Evolutionary conservation across 495 filamentous ascomycete species (phyloP).

Genomic region (Elasticomyces elasticus): DNA sequence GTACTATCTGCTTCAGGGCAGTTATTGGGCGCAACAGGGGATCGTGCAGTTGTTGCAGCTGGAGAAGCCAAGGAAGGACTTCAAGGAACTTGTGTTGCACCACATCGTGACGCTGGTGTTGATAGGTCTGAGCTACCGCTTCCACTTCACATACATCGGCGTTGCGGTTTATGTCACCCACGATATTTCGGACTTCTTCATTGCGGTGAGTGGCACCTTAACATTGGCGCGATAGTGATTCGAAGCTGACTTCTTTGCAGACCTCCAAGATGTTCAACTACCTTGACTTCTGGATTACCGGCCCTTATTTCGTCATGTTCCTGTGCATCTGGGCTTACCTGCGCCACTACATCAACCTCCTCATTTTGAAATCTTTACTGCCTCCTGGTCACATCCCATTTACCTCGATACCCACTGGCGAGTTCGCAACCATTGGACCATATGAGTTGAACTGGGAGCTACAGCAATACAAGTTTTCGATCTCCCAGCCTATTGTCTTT

Average conservation of each 20-base stretch:
- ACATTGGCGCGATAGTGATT: background rate
- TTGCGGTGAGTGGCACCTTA: slow-evolving; percentile 58
- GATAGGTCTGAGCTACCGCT: slow-evolving; percentile 84
- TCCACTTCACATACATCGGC: slow-evolving; percentile 98
- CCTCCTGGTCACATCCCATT: slow-evolving; percentile 9
- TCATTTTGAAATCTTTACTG: slow-evolving; percentile 73
- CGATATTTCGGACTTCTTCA: slow-evolving; percentile 93
- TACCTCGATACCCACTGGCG: slow-evolving; percentile 37
- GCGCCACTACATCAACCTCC: slow-evolving; percentile 82
- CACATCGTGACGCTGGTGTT: slow-evolving; percentile 87
- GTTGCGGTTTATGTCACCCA: slow-evolving; percentile 94
- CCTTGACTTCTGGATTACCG: slow-evolving; percentile 63
- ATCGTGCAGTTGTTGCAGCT: slow-evolving; percentile 80
- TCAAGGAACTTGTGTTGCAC: slow-evolving; percentile 86
- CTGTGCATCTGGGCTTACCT: slow-evolving; percentile 82
- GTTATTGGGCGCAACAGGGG: slow-evolving; percentile 93
- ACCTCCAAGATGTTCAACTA: slow-evolving; percentile 95
- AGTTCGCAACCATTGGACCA: slow-evolving; percentile 81
- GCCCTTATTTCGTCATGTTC: slow-evolving; percentile 78
- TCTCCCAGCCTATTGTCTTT: slow-evolving; percentile 32
- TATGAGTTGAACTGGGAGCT: slow-evolving; percentile 39
- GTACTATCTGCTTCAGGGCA: slow-evolving; percentile 91
- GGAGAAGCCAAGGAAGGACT: slow-evolving; percentile 95
- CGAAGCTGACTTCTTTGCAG: slow-evolving; percentile 36
- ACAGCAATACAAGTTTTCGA: slow-evolving; percentile 37